Evolutionary conservation across 805 yeast genomes (phyloP).

Genomic region (Kluyveromyces lactis): DNA sequence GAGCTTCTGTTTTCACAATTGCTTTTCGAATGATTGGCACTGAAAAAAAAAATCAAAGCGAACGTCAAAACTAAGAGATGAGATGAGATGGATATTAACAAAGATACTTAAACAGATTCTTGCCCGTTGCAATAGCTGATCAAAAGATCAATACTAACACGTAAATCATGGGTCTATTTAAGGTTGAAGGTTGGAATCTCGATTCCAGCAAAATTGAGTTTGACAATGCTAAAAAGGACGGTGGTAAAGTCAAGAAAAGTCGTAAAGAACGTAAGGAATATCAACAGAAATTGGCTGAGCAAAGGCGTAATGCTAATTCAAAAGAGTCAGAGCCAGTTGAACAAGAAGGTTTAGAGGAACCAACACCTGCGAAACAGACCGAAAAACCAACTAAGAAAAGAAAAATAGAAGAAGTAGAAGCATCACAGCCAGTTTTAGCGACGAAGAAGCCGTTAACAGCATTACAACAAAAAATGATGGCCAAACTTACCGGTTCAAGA

Average conservation of each 20-base stretch:
- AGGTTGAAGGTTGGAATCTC: conserved; percentile 78
- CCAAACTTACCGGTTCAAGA: conserved; percentile 86
- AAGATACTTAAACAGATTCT: no score
- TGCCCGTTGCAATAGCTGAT: no score
- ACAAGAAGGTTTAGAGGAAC: conserved; percentile 3
- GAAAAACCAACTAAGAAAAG: conserved; percentile 6
- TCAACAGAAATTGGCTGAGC: conserved; percentile 9
- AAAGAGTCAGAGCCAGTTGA: background rate
- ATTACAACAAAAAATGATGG: conserved; percentile 91
- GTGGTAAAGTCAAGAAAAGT: conserved; percentile 18
- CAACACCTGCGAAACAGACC: conserved; percentile 6
- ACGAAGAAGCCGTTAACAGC: conserved; percentile 58
- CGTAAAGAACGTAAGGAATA: conserved; percentile 14
- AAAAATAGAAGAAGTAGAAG: conserved; percentile 7
- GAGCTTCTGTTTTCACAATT: no score
- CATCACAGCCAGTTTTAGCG: conserved; percentile 11
- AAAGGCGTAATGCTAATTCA: conserved; percentile 8
- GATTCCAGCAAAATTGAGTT: conserved; percentile 44
- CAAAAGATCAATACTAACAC: no score
- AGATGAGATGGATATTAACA: no score
- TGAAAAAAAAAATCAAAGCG: no score
- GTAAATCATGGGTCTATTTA: conserved; percentile 55
- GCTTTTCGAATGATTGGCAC: no score
- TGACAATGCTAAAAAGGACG: conserved; percentile 32
- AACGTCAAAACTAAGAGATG: no score